Evolutionary conservation across 2,329 filamentous ascomycete species (phyloP).

Genomic region (Fusarium globosum): DNA sequence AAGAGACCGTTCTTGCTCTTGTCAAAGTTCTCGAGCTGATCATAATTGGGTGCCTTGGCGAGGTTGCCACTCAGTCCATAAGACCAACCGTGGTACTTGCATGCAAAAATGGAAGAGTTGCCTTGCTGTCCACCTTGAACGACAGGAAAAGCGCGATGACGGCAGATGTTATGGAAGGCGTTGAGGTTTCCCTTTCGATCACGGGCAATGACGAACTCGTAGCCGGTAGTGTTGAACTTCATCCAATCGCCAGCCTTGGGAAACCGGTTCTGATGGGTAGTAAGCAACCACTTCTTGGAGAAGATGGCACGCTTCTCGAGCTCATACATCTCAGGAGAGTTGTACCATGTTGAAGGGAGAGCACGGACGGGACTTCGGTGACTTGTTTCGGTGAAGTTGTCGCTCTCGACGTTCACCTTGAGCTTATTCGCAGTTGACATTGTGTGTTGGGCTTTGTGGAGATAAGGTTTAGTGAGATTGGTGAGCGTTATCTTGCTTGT

Average conservation of each 20-base stretch:
- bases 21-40: constrained; percentile 66
- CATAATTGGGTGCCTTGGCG: constrained; percentile 66
- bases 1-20: constrained; percentile 66
- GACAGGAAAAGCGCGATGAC: constrained; percentile 70
- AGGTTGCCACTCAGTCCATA: constrained; percentile 68
- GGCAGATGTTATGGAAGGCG: constrained; percentile 72
- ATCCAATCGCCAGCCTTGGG: constrained; percentile 66
- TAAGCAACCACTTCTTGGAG: constrained; percentile 65
- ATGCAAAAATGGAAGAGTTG: constrained; percentile 63
- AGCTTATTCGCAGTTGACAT: constrained; percentile 11
- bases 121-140: constrained; percentile 57
- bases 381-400: constrained; percentile 24
- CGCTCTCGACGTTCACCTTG: constrained; percentile 21
- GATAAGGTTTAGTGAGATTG: background rate
- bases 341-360: constrained; percentile 64
- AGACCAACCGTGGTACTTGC: constrained; percentile 72
- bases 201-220: constrained; percentile 61
- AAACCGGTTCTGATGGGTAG: constrained; percentile 63
- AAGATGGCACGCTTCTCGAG: constrained; percentile 67
- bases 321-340: constrained; percentile 62
- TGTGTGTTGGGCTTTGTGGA: background rate
- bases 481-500: background rate
- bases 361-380: constrained; percentile 44
- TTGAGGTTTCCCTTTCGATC: constrained; percentile 58
- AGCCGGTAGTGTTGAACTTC: constrained; percentile 64